Conservation (phyloP, 192 early-diverging fungal species). For the Neocallimastix lanati region DNA sequence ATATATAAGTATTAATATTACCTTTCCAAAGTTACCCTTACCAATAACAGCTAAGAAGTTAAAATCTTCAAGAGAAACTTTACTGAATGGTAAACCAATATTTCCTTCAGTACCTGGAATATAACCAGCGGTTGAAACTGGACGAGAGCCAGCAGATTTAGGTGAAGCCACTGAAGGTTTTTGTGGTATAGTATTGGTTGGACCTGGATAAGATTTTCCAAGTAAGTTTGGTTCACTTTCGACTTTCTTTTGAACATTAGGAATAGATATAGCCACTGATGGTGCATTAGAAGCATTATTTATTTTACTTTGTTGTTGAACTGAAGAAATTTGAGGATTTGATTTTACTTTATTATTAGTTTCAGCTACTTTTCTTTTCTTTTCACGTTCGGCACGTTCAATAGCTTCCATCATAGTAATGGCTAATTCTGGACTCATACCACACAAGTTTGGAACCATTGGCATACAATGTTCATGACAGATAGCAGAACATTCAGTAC, state of each 20-base stretch:
- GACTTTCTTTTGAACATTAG: neutral
- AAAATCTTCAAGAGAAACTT: conserved; percentile 58
- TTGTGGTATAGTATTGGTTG: neutral
- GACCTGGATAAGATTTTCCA: neutral
- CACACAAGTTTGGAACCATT: conserved; percentile 83
- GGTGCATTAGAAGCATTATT: neutral
- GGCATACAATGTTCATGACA: conserved; percentile 71
- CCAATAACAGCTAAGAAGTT: conserved; percentile 85
- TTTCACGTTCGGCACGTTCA: conserved; percentile 27
- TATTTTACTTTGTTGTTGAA: neutral
- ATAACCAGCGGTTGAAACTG: neutral
- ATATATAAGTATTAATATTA: too few species aligned
- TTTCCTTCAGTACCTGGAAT: neutral
- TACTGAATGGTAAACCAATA: neutral
- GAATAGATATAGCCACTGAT: neutral
- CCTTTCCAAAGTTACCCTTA: conserved; percentile 97
- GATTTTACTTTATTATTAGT: neutral
- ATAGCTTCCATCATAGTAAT: conserved; percentile 73
- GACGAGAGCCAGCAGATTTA: neutral
- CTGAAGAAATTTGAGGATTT: neutral
- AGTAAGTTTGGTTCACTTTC: neutral
- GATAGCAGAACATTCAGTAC: conserved; percentile 57
- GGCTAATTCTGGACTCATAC: conserved; percentile 69
- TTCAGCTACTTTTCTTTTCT: neutral
- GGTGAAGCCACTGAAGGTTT: neutral